These are phyloP conservation scores for Bretschneidera sinensis DNA, from an alignment of 345 rosid genomes.

Conservation along the genomic window DNA sequence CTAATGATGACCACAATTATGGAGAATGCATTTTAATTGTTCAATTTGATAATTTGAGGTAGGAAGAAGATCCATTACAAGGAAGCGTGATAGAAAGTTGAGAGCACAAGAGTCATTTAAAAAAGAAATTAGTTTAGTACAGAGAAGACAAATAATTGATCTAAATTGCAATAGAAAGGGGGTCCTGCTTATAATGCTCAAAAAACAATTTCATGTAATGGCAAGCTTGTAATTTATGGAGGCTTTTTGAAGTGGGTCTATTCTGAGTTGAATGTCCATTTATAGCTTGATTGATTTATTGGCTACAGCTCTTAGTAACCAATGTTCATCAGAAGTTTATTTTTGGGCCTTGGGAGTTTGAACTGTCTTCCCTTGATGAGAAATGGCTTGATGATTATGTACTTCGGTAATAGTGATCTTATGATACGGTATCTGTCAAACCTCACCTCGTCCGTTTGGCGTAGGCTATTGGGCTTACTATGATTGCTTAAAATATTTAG, in stretches of 20 bases:
- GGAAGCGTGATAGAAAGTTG: neutral
- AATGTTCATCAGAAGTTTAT: too few species aligned
- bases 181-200: too few species aligned
- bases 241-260: neutral
- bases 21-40: neutral
- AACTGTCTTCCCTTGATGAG: neutral
- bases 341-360: neutral
- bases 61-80: neutral
- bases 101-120: neutral
- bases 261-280: too few species aligned
- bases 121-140: neutral
- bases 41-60: neutral
- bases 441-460: too few species aligned
- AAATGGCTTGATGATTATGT: neutral
- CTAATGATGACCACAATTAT: neutral
- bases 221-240: neutral
- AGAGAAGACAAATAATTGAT: neutral
- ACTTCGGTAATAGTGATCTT: too few species aligned
- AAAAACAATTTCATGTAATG: too few species aligned
- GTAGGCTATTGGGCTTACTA: too few species aligned
- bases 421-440: too few species aligned
- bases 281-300: too few species aligned
- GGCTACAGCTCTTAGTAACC: too few species aligned
- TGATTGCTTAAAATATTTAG: too few species aligned
- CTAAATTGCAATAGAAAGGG: neutral